phyloP scores from a whole-genome alignment of 371 early-diverging fungal genomes.

The Phascolomyces articulosus region DNA sequence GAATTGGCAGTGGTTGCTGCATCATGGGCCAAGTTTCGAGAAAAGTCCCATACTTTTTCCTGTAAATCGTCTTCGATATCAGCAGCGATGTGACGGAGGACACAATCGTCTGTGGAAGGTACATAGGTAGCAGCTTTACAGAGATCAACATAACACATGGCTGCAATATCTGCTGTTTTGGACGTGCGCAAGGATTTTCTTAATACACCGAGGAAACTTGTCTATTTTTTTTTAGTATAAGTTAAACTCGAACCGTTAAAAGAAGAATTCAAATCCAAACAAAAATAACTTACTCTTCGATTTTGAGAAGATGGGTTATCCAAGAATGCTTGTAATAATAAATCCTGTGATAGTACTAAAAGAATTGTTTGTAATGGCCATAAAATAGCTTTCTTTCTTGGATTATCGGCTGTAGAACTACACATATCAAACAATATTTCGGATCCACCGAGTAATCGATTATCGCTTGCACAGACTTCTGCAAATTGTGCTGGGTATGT shows the following conservation, averaged over 20 bases:
- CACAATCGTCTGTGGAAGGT: conserved; percentile 63
- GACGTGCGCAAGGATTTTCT: conserved; percentile 64
- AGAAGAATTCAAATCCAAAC: too few species aligned
- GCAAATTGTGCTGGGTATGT: conserved; percentile 73
- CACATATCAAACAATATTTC: conserved; percentile 81
- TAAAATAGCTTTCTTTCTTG: conserved; percentile 64
- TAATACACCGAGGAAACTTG: conserved; percentile 67
- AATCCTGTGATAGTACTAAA: conserved; percentile 75
- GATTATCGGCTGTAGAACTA: conserved; percentile 66
- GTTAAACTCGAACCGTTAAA: too few species aligned
- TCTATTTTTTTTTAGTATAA: conserved; percentile 33
- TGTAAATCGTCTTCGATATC: conserved; percentile 77
- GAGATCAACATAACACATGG: conserved; percentile 79
- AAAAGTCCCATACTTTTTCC: conserved; percentile 72
- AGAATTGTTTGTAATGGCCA: conserved; percentile 87
- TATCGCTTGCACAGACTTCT: conserved; percentile 60
- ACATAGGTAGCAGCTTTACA: conserved; percentile 78
- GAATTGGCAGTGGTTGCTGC: conserved; percentile 40
- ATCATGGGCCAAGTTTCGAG: conserved; percentile 37
- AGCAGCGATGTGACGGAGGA: conserved; percentile 68
- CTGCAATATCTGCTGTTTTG: conserved; percentile 71
- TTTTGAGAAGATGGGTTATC: conserved; percentile 37
- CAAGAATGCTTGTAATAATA: conserved; percentile 58
- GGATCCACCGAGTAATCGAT: conserved; percentile 67
- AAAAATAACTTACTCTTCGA: conserved; percentile 27